These are phyloP conservation scores for Aspergillus sp. DNA, from an alignment of 2,329 filamentous ascomycete species.

Conservation along the genomic window DNA sequence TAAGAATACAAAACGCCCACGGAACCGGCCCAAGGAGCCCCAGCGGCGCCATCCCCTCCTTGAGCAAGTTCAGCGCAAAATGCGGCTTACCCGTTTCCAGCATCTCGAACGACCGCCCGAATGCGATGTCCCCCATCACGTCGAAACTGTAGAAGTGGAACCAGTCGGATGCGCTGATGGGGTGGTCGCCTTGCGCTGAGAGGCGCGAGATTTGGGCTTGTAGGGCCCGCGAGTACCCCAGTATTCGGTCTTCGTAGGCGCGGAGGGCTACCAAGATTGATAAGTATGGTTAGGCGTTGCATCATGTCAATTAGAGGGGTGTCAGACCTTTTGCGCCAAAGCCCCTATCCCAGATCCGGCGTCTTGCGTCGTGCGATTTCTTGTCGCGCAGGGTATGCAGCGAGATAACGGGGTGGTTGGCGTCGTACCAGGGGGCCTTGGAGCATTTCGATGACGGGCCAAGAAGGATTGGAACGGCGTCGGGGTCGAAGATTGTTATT, in stretches of 20 bases:
- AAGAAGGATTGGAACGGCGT: not conserved
- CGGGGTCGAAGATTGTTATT: not conserved
- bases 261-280: not conserved
- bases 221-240: not conserved
- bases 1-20: not conserved
- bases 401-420: not conserved
- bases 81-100: not conserved
- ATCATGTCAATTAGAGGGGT: too few relatives aligned
- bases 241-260: not conserved
- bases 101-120: conserved; percentile 2
- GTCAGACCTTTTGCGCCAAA: too few relatives aligned
- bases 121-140: conserved; percentile 4
- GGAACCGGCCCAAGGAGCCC: not conserved
- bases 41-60: not conserved
- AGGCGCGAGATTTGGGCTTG: not conserved
- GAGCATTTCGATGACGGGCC: not conserved
- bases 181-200: not conserved
- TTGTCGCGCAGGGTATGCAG: conserved; percentile 4
- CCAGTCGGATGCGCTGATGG: not conserved
- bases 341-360: not conserved
- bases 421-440: conserved; percentile 3
- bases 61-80: not conserved
- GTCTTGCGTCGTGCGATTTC: conserved; percentile 1
- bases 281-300: not conserved
- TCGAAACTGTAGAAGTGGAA: conserved; percentile 6